phyloP scores from a whole-genome alignment of 176 grass and related monocot species.

The Oryza meyeriana region DNA sequence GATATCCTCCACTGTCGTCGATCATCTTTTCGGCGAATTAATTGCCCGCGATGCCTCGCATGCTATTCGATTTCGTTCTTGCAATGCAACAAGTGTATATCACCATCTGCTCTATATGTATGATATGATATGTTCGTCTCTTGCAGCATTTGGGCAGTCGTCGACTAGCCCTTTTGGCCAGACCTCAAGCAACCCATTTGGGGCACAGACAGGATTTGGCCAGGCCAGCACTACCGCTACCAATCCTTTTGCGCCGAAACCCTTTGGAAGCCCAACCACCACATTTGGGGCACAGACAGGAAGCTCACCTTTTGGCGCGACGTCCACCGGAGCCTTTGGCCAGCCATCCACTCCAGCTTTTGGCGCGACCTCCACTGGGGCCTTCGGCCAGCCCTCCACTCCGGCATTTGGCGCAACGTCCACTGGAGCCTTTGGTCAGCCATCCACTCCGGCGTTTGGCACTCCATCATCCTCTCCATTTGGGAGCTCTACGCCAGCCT shows the following conservation, averaged over 20 bases:
- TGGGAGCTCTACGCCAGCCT: constrained; percentile 41
- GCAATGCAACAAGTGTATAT: neutral
- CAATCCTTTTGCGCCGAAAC: constrained; percentile 76
- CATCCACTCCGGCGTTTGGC: constrained; percentile 43
- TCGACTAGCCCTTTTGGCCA: constrained; percentile 52
- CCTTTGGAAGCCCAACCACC: constrained; percentile 59
- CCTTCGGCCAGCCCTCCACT: constrained; percentile 30
- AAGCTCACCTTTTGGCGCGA: constrained; percentile 53
- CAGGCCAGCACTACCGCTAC: constrained; percentile 43
- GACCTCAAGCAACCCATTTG: constrained; percentile 53
- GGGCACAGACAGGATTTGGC: constrained; percentile 48
- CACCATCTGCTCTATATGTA: neutral
- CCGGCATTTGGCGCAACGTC: constrained; percentile 6
- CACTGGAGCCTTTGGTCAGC: neutral
- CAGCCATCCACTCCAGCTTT: constrained; percentile 36
- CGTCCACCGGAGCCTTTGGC: neutral
- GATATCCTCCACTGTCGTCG: neutral
- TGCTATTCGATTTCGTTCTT: neutral
- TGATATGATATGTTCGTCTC: neutral
- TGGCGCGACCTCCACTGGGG: constrained; percentile 33
- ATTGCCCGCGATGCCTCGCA: neutral
- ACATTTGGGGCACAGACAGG: constrained; percentile 51
- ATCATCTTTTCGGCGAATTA: neutral
- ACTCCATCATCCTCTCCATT: constrained; percentile 40
- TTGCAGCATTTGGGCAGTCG: constrained; percentile 55